Evolutionary conservation across 768 basidiomycete species (phyloP), one percentile per base, ranked within the genome.

Genomic region (Kwoniella heveanensis): DNA sequence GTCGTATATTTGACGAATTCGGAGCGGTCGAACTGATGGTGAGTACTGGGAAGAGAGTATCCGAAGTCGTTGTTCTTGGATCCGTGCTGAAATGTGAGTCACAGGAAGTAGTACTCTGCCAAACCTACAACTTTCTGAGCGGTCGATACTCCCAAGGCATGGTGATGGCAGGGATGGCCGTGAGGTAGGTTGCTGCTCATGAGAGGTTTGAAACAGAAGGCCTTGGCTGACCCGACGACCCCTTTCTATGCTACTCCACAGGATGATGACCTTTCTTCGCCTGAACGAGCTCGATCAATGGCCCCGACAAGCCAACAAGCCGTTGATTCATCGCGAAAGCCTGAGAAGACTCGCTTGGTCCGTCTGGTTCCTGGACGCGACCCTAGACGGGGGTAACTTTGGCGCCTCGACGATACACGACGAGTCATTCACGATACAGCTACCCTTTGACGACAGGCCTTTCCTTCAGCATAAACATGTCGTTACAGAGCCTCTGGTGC

Each of bases 221-320:
- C n/a, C n/a, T n/a, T n/a, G n/a, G n/a, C n/a, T n/a, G n/a, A n/a
- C n/a, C n/a, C n/a, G n/a, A n/a, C n/a, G n/a, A n/a, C n/a, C n/a
- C n/a, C n/a, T n/a, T n/a, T n/a, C n/a, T n/a, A n/a, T n/a, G n/a
- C n/a, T n/a, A n/a, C n/a, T n/a, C n/a, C n/a, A n/a, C n/a, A 69
- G 67, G 55, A 69, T 69, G 64, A 69, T 69, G 68, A 66, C 66
- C 26, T 69, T 66, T 50, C 50, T 69, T 15, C 54, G 55, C 2
- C 53, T 69, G 24, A 54, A 69, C 22, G 61, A 50, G 15, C 67
- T 66, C 17, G 65, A 69, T 26, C 60, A 69, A 26, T 55, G 60
- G 25, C 62, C 66, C 48, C 44, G 58, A 6, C 54, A 55, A 13
- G 26, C 54, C 13, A 10, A 32, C 27, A 66, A 63, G 36, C 68